Percentiles rank a stretch among this genome's conserved stretches.
These are phyloP conservation scores for Ustilago crameri DNA, from an alignment of 1,284 basidiomycete species.

Conservation along the genomic window DNA sequence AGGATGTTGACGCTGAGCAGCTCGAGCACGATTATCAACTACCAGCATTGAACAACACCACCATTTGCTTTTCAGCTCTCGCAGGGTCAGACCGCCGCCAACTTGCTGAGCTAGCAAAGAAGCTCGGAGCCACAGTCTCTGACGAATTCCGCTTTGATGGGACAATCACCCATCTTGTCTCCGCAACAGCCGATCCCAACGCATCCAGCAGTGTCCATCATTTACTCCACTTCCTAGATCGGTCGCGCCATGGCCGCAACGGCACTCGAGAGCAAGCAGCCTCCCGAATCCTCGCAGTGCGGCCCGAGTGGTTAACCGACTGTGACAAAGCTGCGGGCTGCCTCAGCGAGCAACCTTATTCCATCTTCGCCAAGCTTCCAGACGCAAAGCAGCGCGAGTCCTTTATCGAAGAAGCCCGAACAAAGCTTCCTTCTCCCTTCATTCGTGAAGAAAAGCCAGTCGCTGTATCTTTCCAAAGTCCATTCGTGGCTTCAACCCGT, in stretches of 20 bases:
- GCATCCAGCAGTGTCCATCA: slow-evolving; percentile 72
- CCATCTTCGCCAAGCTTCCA: slow-evolving; percentile 41
- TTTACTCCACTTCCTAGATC: slow-evolving; percentile 42
- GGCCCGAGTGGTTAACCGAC: slow-evolving; percentile 89
- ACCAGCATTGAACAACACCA: slow-evolving; percentile 75
- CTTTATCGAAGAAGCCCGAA: slow-evolving; percentile 24
- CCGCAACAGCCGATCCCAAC: slow-evolving; percentile 70
- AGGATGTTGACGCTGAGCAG: slow-evolving; percentile 77
- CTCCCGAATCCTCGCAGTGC: slow-evolving; percentile 78
- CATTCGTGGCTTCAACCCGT: slow-evolving; percentile 24
- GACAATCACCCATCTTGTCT: slow-evolving; percentile 68
- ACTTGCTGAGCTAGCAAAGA: slow-evolving; percentile 28
- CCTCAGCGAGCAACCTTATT: slow-evolving; percentile 51
- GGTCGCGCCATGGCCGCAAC: slow-evolving; percentile 72
- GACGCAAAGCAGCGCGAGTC: slow-evolving; percentile 12
- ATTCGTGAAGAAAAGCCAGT: slow-evolving; percentile 15
- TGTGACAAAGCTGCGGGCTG: slow-evolving; percentile 76
- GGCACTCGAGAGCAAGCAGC: slow-evolving; percentile 74
- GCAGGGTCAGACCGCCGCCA: slow-evolving; percentile 26
- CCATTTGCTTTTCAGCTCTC: slow-evolving; percentile 73
- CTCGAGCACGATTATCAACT: slow-evolving; percentile 74
- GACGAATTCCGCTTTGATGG: slow-evolving; percentile 67
- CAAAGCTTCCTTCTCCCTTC: slow-evolving; percentile 44
- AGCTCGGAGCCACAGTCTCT: slow-evolving; percentile 38
- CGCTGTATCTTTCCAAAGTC: slow-evolving; percentile 21